Conservation (phyloP, 768 basidiomycete genomes). For the Lactarius indigo region DNA sequence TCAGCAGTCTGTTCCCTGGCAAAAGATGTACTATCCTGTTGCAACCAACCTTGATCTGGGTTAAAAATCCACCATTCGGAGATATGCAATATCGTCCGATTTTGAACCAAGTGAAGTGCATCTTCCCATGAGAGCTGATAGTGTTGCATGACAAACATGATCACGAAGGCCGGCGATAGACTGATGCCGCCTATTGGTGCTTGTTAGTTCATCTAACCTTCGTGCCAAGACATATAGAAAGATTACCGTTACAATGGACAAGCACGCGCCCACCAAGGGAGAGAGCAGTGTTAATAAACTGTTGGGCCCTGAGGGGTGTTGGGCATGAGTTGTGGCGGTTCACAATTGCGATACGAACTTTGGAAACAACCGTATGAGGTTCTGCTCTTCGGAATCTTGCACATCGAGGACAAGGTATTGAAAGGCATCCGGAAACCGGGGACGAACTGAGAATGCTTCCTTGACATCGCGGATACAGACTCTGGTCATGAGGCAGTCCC, state of each 20-base stretch:
- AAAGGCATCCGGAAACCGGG: constrained; percentile 79
- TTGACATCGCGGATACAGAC: constrained; percentile 87
- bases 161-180: constrained; percentile 82
- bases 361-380: constrained; percentile 89
- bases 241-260: constrained; percentile 84
- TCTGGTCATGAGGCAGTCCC: constrained; percentile 37
- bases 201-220: background rate
- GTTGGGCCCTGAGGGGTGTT: constrained; percentile 53
- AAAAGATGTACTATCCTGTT: background rate
- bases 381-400: constrained; percentile 92
- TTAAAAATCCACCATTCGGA: constrained; percentile 87
- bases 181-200: constrained; percentile 69
- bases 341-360: constrained; percentile 42
- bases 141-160: constrained; percentile 92
- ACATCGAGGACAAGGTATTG: constrained; percentile 80
- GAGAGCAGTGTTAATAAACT: constrained; percentile 71
- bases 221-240: background rate
- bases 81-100: constrained; percentile 91
- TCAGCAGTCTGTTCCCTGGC: background rate
- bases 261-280: constrained; percentile 68
- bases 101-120: constrained; percentile 83
- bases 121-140: constrained; percentile 83
- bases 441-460: constrained; percentile 85
- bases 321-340: constrained; percentile 2
- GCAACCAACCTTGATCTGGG: constrained; percentile 75